Conservation (phyloP, 495 filamentous ascomycete species). For the Podospora pseudoanserina region DNA sequence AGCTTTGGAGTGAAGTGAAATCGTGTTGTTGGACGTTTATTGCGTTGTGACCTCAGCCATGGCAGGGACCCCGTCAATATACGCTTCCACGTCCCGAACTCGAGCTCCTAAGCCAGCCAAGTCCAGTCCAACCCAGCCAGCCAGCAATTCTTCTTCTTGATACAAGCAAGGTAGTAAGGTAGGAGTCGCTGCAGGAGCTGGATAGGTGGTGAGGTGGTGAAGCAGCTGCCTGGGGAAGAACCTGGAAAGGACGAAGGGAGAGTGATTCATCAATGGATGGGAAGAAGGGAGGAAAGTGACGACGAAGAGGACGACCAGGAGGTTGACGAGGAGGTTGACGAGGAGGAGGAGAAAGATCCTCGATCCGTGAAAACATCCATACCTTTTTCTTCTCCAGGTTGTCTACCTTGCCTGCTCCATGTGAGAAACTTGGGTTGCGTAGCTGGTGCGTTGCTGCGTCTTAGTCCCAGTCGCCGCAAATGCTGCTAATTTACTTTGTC, state of each 20-base stretch:
- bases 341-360: conserved; percentile 27
- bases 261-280: background rate
- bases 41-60: background rate
- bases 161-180: too few relatives aligned
- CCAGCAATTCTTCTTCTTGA: too few relatives aligned
- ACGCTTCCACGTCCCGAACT: background rate
- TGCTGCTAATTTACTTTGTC: conserved; percentile 39
- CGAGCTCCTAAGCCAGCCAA: background rate
- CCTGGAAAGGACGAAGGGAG: background rate
- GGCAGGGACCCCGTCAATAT: background rate
- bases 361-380: conserved; percentile 30
- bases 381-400: conserved; percentile 6
- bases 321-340: conserved; percentile 6
- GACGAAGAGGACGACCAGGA: background rate
- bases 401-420: conserved; percentile 23
- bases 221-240: too few relatives aligned
- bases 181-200: background rate
- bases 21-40: background rate
- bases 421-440: conserved; percentile 31
- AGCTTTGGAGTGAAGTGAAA: background rate
- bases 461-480: conserved; percentile 36
- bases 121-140: too few relatives aligned
- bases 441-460: conserved; percentile 29
- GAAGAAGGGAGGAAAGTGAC: too few relatives aligned
- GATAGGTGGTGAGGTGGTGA: background rate